Evolutionary conservation across 1,284 basidiomycete species (phyloP), one percentile per base, ranked within the genome.

Genomic region (Ustilago loliicola): DNA sequence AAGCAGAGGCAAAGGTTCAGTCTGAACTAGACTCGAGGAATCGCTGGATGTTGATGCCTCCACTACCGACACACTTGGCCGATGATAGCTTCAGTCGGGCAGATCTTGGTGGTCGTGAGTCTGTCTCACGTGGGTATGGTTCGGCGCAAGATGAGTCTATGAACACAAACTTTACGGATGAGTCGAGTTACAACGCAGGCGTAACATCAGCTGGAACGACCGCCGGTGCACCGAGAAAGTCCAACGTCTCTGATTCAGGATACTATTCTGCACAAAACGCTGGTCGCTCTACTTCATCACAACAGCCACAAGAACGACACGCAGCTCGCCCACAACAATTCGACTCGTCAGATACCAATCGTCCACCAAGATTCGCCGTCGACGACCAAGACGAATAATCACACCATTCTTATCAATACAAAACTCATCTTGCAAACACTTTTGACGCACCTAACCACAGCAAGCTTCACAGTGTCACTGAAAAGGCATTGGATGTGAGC

Each of bases 211-310:
- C 38, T 30, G 53, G 25, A 5, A n/a, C n/a, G n/a, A n/a, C n/a
- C n/a, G n/a, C n/a, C n/a, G 53, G 25, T 47, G 48, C 48, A 29
- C 48, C 72, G 2, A 48, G 67, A 27, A 66, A 70, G 45, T 75
- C 72, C 3, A 66, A 72, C 60, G 55, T 72, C 40, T 72, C 68
- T 5, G 74, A 77, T 53, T 77, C 74, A 29, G 69, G 69, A 2
- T 69, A 72, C 47, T 47, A 72, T 15, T 72, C 74, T 1, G 66
- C 51, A 10, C 58, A 55, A 3, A 47, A 47, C 8, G 36, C 38
- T 9, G 34, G 17, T 23, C 42, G 36, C 1, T 61, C 62, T 1
- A 21, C 32, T 7, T 60, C 65, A 2, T 53, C 71, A 11, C 55
- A 58, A 27, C 52, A n/a, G 21, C 59, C 6, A 21, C 34, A 38